Evolutionary conservation across 495 filamentous ascomycete genomes (phyloP).

Genomic region (Penicillium alfredii): DNA sequence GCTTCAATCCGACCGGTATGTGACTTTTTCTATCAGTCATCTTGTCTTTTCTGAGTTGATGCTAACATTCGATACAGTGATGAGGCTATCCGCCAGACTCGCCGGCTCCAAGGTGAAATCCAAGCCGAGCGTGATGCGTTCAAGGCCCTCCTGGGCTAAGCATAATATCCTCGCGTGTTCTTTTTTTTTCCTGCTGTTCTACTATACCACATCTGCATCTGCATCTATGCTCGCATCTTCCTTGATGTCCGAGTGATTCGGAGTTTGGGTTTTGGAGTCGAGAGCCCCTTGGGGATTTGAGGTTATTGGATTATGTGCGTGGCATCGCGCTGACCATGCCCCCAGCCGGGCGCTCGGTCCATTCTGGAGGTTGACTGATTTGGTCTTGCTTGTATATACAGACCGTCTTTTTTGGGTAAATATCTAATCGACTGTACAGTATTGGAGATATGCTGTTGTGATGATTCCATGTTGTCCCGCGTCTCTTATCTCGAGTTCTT

Average conservation of each 20-base stretch:
- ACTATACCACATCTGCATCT: constrained; percentile 27
- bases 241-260: constrained; percentile 6
- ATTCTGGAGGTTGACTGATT: constrained; percentile 4
- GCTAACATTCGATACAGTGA: constrained; percentile 54
- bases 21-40: constrained; percentile 8
- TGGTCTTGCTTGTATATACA: constrained; percentile 21
- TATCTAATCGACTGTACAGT: constrained; percentile 22
- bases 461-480: too few species aligned
- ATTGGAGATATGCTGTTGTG: neutral
- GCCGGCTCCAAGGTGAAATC: constrained; percentile 64
- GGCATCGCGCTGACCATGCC: constrained; percentile 10
- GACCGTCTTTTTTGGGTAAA: constrained; percentile 13
- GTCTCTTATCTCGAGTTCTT: neutral
- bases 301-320: constrained; percentile 7
- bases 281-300: constrained; percentile 4
- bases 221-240: constrained; percentile 15
- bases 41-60: constrained; percentile 2
- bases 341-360: neutral
- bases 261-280: constrained; percentile 6
- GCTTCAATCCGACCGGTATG: constrained; percentile 80
- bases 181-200: constrained; percentile 4
- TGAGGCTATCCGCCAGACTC: constrained; percentile 76
- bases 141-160: constrained; percentile 32
- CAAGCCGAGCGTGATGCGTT: constrained; percentile 53
- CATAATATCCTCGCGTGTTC: neutral